Evolutionary conservation across 805 yeast genomes (phyloP).

Genomic region (Myxozyma vanderwaltii): DNA sequence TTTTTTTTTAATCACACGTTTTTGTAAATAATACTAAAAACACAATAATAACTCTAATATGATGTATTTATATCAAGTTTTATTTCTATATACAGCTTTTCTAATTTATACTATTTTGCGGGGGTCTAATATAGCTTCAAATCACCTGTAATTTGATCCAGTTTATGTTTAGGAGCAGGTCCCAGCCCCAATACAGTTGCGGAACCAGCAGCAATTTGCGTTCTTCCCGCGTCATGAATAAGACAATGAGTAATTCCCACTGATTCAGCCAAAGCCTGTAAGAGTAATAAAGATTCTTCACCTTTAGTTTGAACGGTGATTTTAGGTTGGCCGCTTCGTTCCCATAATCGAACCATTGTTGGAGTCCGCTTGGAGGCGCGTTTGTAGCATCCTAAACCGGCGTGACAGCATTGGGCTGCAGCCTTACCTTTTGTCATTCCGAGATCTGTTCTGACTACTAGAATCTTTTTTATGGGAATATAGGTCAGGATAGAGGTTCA

Average conservation of each 20-base stretch:
- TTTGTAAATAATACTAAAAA: too few species aligned
- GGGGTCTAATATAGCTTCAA: conserved; percentile 74
- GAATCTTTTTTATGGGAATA: conserved; percentile 53
- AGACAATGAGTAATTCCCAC: conserved; percentile 75
- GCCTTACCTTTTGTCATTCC: conserved; percentile 93
- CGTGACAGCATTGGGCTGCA: conserved; percentile 98
- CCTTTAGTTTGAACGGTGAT: conserved; percentile 70
- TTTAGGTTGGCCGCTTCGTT: conserved; percentile 85
- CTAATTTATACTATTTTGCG: too few species aligned
- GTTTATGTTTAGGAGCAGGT: conserved; percentile 80
- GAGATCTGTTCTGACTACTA: conserved; percentile 83
- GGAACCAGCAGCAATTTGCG: conserved; percentile 94
- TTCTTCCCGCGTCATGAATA: conserved; percentile 95
- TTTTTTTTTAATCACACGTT: too few species aligned
- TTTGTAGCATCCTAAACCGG: conserved; percentile 88
- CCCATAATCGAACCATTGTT: conserved; percentile 72
- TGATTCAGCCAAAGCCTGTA: conserved; percentile 79
- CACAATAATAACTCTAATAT: too few species aligned
- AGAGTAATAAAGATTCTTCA: conserved; percentile 68
- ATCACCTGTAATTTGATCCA: conserved; percentile 81
- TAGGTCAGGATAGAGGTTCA: not conserved
- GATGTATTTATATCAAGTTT: too few species aligned
- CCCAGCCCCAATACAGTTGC: conserved; percentile 97
- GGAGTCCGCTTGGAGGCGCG: conserved; percentile 59
- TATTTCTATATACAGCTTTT: too few species aligned